phyloP scores from a whole-genome alignment of 2,329 filamentous ascomycete genomes.

The Phialophora macrospora region DNA sequence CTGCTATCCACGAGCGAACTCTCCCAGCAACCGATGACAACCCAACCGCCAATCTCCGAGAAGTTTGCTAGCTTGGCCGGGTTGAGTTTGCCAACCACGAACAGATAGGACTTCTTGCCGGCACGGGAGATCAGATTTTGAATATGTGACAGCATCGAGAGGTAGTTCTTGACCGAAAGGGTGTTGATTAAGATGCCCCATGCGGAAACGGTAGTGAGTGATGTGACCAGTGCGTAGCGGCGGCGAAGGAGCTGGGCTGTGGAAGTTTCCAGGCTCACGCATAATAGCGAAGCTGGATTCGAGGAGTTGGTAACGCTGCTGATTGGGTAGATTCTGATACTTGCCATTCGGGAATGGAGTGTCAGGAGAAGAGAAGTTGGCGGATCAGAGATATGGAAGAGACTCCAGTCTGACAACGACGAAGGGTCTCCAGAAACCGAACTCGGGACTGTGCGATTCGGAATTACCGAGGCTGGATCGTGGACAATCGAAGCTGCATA shows the following conservation, averaged over 20 bases:
- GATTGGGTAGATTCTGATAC: slow-evolving; percentile 74
- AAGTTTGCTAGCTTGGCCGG: slow-evolving; percentile 97
- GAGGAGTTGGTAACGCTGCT: slow-evolving; percentile 74
- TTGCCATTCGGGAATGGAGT: slow-evolving; percentile 78
- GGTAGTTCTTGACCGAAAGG: slow-evolving; percentile 86
- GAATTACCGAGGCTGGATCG: slow-evolving; percentile 78
- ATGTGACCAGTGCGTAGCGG: slow-evolving; percentile 84
- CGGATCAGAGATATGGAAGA: slow-evolving; percentile 85
- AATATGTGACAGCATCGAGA: slow-evolving; percentile 76
- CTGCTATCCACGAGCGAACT: slow-evolving; percentile 88
- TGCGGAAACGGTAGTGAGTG: slow-evolving; percentile 77
- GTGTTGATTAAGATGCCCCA: slow-evolving; percentile 97
- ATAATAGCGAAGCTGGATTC: slow-evolving; percentile 33
- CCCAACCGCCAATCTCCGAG: slow-evolving; percentile 92
- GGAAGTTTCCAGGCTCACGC: slow-evolving; percentile 51
- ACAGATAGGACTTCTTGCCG: slow-evolving; percentile 93
- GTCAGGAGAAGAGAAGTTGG: slow-evolving; percentile 83
- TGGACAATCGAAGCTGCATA: slow-evolving; percentile 74
- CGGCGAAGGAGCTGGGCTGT: slow-evolving; percentile 71
- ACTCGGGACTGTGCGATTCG: slow-evolving; percentile 74
- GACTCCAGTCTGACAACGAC: slow-evolving; percentile 67
- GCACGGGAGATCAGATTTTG: slow-evolving; percentile 73
- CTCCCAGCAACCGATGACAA: slow-evolving; percentile 98
- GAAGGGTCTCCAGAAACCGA: slow-evolving; percentile 53
- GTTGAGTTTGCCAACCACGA: slow-evolving; percentile 96